Conservation (phyloP, 805 yeast species). For the Starmera amethionina region DNA sequence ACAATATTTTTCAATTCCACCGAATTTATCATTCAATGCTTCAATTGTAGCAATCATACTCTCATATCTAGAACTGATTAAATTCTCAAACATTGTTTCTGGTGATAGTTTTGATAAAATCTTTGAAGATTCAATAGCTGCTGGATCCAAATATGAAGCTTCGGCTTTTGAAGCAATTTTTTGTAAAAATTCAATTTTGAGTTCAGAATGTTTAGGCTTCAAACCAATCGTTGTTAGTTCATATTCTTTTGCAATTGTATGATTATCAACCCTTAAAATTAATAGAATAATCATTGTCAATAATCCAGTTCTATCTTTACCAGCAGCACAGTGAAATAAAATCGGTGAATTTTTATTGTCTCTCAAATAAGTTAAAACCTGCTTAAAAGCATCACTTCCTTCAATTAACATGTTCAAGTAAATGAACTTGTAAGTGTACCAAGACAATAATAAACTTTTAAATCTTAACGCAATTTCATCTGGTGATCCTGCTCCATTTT, state of each 20-base stretch:
- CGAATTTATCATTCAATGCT: conserved; percentile 40
- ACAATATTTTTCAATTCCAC: conserved; percentile 43
- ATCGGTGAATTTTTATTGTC: conserved; percentile 44
- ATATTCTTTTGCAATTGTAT: conserved; percentile 63
- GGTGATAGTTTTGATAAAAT: conserved; percentile 11
- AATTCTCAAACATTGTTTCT: conserved; percentile 45
- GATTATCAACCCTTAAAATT: conserved; percentile 54
- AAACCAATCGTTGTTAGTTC: conserved; percentile 65
- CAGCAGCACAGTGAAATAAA: conserved; percentile 74
- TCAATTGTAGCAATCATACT: conserved; percentile 59
- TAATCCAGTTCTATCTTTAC: conserved; percentile 80
- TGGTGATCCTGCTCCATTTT: conserved; percentile 47
- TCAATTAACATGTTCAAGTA: conserved; percentile 46
- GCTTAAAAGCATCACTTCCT: conserved; percentile 38
- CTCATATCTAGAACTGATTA: conserved; percentile 57
- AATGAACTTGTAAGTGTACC: conserved; percentile 53
- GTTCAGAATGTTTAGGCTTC: conserved; percentile 28
- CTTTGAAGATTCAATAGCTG: conserved; percentile 2
- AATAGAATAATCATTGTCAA: conserved; percentile 57
- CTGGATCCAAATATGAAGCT: conserved; percentile 1
- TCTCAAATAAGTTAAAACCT: conserved; percentile 44
- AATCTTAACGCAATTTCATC: conserved; percentile 49
- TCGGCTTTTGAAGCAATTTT: conserved; percentile 1
- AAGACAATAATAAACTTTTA: conserved; percentile 42
- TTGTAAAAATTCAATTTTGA: conserved; percentile 14